Conservation (phyloP, 345 rosid species). For the Gossypium mustelinum region DNA sequence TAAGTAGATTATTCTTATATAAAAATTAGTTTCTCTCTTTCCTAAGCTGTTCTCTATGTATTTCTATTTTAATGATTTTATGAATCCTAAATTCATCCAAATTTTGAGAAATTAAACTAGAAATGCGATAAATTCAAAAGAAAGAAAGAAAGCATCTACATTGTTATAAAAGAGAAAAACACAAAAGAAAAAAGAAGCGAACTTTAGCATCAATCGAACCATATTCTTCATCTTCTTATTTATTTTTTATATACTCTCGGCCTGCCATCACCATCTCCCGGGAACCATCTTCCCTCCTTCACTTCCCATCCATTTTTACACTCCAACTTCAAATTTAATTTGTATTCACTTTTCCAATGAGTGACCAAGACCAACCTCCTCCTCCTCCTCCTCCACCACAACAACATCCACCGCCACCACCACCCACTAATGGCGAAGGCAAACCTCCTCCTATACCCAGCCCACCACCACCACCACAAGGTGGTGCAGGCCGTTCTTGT, state of each 20-base stretch:
- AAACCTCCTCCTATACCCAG: not conserved
- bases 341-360: slow-evolving; percentile 3
- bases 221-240: slow-evolving; percentile 15
- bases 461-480: not conserved
- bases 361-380: not conserved
- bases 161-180: not conserved
- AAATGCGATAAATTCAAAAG: too few species aligned
- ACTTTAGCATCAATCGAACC: slow-evolving; percentile 4
- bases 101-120: too few species aligned
- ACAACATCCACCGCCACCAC: not conserved
- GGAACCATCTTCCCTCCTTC: not conserved
- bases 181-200: not conserved
- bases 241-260: not conserved
- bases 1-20: too few species aligned
- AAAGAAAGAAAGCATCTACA: not conserved
- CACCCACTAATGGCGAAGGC: not conserved
- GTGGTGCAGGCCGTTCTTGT: slow-evolving; percentile 17
- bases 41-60: too few species aligned
- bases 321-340: not conserved
- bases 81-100: too few species aligned
- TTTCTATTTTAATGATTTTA: too few species aligned
- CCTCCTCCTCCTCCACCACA: not conserved
- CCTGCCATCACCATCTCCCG: not conserved
- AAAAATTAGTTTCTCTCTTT: too few species aligned
- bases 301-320: not conserved